A percentile compares a stretch with the other conserved stretches of the same genome.
Evolutionary conservation across 331 rosid species (phyloP).

Genomic region (Quercus phellos): DNA sequence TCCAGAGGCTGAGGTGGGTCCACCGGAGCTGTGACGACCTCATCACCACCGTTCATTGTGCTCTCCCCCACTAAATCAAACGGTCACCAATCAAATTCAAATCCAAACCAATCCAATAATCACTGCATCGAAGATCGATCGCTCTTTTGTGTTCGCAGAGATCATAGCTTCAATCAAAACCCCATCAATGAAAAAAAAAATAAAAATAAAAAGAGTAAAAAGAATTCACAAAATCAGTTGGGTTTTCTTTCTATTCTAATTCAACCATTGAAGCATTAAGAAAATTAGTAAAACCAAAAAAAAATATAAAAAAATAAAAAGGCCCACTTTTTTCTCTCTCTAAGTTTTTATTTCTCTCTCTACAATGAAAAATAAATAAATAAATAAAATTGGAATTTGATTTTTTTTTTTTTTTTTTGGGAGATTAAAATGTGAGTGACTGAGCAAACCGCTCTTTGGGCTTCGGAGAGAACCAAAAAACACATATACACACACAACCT

Average conservation of each 20-base stretch:
- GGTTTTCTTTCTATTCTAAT: slow-evolving; percentile 37
- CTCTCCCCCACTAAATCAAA: slow-evolving; percentile 35
- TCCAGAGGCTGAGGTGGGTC: slow-evolving; percentile 79
- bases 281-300: background rate
- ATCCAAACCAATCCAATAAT: slow-evolving; percentile 47
- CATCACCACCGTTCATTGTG: slow-evolving; percentile 91
- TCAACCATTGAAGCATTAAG: slow-evolving; percentile 40
- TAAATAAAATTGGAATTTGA: no score
- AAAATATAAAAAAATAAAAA: slow-evolving; percentile 4
- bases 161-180: slow-evolving; percentile 54
- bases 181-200: slow-evolving; percentile 28
- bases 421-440: slow-evolving; percentile 43
- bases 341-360: slow-evolving; percentile 19
- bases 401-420: slow-evolving; percentile 7
- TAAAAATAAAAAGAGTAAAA: background rate
- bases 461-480: slow-evolving; percentile 34
- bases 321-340: slow-evolving; percentile 28
- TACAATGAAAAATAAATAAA: slow-evolving; percentile 51
- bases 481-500: slow-evolving; percentile 27
- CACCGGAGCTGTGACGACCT: slow-evolving; percentile 78
- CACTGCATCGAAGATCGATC: slow-evolving; percentile 81
- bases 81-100: slow-evolving; percentile 35
- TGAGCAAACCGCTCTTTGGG: slow-evolving; percentile 43
- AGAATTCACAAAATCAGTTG: slow-evolving; percentile 32
- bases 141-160: slow-evolving; percentile 52